These are phyloP conservation scores for Collybia nuda DNA, from an alignment of 768 basidiomycete genomes.

Conservation along the genomic window DNA sequence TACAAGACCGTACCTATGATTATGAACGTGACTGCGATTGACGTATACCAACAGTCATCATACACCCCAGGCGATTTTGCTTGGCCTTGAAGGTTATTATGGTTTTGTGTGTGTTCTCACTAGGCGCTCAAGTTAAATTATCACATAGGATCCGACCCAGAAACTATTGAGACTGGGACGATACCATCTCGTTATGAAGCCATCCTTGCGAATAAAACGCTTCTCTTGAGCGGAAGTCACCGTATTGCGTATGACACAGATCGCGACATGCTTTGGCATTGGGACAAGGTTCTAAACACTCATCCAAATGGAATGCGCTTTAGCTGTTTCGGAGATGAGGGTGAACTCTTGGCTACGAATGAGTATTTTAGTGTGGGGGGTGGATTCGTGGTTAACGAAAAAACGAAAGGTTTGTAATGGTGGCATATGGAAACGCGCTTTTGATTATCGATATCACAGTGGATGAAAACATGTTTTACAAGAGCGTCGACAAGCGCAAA, in stretches of 20 bases:
- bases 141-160: constrained; percentile 74
- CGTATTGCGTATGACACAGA: constrained; percentile 86
- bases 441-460: constrained; percentile 37
- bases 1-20: constrained; percentile 7
- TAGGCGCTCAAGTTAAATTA: not conserved
- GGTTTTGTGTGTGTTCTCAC: not conserved
- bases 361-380: constrained; percentile 95
- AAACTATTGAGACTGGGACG: constrained; percentile 88
- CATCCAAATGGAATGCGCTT: constrained; percentile 96
- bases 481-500: constrained; percentile 78
- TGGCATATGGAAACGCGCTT: not conserved
- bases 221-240: constrained; percentile 72
- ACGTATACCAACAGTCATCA: constrained; percentile 58
- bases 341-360: constrained; percentile 88
- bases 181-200: constrained; percentile 73
- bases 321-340: constrained; percentile 77
- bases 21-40: not conserved
- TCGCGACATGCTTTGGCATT: constrained; percentile 90
- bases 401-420: constrained; percentile 68
- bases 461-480: constrained; percentile 95
- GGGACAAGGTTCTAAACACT: constrained; percentile 85
- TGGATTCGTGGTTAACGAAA: constrained; percentile 93
- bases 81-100: constrained; percentile 68
- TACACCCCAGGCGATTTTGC: constrained; percentile 83
- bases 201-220: constrained; percentile 63